Base-by-base conservation (phyloP, 106 monocot genomes). In the Dendrobium huoshanense region DNA sequence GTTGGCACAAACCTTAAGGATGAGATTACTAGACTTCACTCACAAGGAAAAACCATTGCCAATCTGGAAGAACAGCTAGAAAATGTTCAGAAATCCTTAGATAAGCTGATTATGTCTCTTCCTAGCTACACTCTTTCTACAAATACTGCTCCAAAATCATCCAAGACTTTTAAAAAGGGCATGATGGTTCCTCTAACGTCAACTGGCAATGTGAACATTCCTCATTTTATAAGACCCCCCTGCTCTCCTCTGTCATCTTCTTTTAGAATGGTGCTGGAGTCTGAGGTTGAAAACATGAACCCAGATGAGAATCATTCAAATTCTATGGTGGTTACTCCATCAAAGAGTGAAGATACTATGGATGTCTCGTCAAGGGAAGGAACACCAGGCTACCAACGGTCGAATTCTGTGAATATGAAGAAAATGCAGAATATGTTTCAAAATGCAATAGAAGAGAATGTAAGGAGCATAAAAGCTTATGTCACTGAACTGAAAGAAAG, bases 361-460 rank as follows among this genome's bases (percentile, higher is more conserved):
- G 91, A 92, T 31, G 78, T 81, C 22, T 89, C 94, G 67, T 91
- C 97, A 0, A 86, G 88, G 65, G 99, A 95, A 0, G 91, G 91
- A 17, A 99, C 95, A 64, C 92, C 97, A 25, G 31, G 94, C 37
- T 78, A 86, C 19, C 74, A 10, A 19, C 74, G 43, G 0, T 74
- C 74, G 37, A 51, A 51, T 2, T 51, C 51, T 17, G 95, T 95
- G 55, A 99, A 99, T 81, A 99, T 95, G 99, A 84, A 83, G 67
- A 99, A 93, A 55, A 99, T 99, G 99, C 93, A 93, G 87, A 90
- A 87, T 64, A 93, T 99, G 93, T 99, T 93, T 78, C 91, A 95
- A 80, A 95, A 95, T 89, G 95, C 99, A 22, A 90, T 93, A 1
- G 95, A 99, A 72, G 95, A 99, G 74, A 95, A 95, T 79, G 88